Evolutionary conservation across 2,329 filamentous ascomycete species (phyloP).

Genomic region (Aspergillus glaucus): DNA sequence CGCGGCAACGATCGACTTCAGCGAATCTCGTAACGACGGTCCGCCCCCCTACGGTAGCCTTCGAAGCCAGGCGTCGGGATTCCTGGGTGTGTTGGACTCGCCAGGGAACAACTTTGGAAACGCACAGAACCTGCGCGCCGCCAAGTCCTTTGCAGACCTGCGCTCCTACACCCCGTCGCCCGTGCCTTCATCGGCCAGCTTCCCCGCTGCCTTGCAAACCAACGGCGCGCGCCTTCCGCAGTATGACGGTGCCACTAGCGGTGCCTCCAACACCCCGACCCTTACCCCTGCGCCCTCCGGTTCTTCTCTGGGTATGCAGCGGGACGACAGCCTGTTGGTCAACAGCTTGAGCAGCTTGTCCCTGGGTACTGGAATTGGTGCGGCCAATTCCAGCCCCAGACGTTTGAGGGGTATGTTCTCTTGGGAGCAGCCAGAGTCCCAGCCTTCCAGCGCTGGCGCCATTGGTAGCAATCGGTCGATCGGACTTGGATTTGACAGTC

Average conservation of each 20-base stretch:
- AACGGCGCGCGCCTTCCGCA: constrained; percentile 56
- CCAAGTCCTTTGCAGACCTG: constrained; percentile 94
- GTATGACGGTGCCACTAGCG: constrained; percentile 52
- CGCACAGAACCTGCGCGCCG: constrained; percentile 75
- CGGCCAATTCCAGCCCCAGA: constrained; percentile 49
- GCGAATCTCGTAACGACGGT: constrained; percentile 68
- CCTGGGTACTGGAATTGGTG: constrained; percentile 45
- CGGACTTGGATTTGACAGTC: constrained; percentile 53
- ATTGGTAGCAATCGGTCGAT: constrained; percentile 61
- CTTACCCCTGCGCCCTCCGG: constrained; percentile 56
- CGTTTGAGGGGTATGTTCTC: constrained; percentile 56
- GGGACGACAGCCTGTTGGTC: constrained; percentile 55
- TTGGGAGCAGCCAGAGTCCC: constrained; percentile 49
- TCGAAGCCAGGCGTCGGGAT: constrained; percentile 66
- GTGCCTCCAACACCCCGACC: constrained; percentile 59
- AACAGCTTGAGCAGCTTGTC: constrained; percentile 58
- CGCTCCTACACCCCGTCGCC: constrained; percentile 93
- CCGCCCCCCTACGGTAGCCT: constrained; percentile 68
- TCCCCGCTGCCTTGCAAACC: constrained; percentile 61
- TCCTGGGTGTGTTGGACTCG: constrained; percentile 82
- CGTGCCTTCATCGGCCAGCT: constrained; percentile 81
- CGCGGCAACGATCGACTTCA: constrained; percentile 96
- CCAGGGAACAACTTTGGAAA: constrained; percentile 59
- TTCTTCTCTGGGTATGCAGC: constrained; percentile 42
- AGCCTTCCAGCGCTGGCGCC: constrained; percentile 45